Conservation (phyloP, 169 alveolate genomes). For the Eimeria nieschulzi region DNA sequence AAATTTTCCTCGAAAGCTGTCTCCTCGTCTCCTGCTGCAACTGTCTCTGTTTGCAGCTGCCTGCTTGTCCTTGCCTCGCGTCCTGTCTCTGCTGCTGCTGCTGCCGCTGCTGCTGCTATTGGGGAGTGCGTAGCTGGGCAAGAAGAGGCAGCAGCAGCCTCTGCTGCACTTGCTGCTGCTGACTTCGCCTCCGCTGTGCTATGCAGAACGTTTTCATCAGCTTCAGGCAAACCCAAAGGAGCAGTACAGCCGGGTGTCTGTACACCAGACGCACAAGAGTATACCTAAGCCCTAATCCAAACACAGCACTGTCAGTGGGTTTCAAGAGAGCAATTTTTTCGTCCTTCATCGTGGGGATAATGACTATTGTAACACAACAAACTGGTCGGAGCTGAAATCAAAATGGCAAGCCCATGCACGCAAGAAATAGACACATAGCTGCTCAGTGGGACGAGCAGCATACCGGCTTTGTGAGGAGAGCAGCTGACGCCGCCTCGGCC, state of each 20-base stretch:
- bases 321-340: no score
- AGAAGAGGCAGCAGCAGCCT: neutral
- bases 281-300: no score
- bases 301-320: no score
- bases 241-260: neutral
- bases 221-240: neutral
- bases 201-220: neutral
- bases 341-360: no score
- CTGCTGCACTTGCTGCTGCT: neutral
- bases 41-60: neutral
- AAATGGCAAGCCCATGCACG: no score
- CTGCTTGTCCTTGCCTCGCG: neutral
- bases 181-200: no score
- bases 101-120: neutral
- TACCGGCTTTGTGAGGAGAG: no score
- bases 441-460: no score
- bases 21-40: neutral
- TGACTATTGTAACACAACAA: no score
- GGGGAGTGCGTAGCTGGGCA: neutral
- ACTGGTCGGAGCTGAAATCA: no score
- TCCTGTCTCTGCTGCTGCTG: neutral
- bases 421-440: no score
- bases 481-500: no score
- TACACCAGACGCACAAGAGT: neutral
- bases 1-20: neutral